Percentiles rank a stretch among this genome's conserved stretches.
Evolutionary conservation across 106 monocot genomes (phyloP).

Genomic region (Platanthera zijinensis): DNA sequence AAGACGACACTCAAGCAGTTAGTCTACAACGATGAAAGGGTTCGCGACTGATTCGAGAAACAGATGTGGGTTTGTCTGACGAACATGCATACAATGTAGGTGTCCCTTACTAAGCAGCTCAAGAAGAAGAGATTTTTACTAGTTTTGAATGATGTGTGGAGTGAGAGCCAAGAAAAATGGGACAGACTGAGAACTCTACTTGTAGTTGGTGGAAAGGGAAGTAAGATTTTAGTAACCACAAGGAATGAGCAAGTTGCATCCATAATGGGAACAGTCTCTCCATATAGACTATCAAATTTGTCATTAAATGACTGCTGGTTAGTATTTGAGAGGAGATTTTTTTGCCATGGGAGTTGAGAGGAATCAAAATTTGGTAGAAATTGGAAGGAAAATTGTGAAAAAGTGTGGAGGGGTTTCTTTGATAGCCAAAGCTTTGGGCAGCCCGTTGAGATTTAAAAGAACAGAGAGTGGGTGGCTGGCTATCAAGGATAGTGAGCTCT

Average conservation of each 20-base stretch:
- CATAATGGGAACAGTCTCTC: slow-evolving; percentile 6
- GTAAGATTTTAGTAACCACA: slow-evolving; percentile 26
- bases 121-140: slow-evolving; percentile 16
- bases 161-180: slow-evolving; percentile 17
- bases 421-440: slow-evolving; percentile 26
- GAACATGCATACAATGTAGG: slow-evolving; percentile 4
- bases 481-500: slow-evolving; percentile 17
- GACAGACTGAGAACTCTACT: slow-evolving; percentile 12
- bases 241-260: slow-evolving; percentile 12
- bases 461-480: slow-evolving; percentile 9
- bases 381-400: slow-evolving; percentile 31
- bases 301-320: slow-evolving; percentile 23
- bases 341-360: slow-evolving; percentile 11
- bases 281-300: slow-evolving; percentile 1
- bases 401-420: slow-evolving; percentile 30
- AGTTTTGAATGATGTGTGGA: slow-evolving; percentile 43
- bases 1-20: slow-evolving; percentile 39
- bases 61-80: slow-evolving; percentile 25
- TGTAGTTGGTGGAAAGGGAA: slow-evolving; percentile 10
- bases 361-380: slow-evolving; percentile 5
- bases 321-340: slow-evolving; percentile 16
- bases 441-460: slow-evolving; percentile 7
- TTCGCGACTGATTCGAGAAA: slow-evolving; percentile 22
- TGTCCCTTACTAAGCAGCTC: neutral
- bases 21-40: slow-evolving; percentile 26